A percentile compares a stretch with the other conserved stretches of the same genome.
Conservation (phyloP, 768 basidiomycete genomes). For the Podaxis mareebaensis region DNA sequence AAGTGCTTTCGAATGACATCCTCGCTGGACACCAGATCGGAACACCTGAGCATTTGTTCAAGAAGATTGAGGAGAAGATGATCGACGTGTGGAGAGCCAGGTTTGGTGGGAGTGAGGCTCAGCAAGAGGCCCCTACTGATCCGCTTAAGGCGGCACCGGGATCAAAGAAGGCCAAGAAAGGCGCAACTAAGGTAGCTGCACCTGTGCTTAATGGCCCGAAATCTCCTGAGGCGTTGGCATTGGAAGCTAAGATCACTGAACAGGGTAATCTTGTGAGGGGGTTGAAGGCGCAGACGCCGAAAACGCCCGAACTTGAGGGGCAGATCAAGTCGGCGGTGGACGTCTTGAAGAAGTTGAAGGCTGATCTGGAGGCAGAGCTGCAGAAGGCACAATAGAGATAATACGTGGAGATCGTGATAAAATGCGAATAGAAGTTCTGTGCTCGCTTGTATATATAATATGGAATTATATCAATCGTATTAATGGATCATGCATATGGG, state of each 20-base stretch:
- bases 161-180: constrained; percentile 58
- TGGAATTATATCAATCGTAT: no score
- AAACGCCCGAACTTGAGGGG: constrained; percentile 60
- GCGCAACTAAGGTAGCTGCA: constrained; percentile 44
- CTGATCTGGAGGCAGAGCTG: constrained; percentile 40
- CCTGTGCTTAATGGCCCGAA: constrained; percentile 55
- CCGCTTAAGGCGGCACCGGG: constrained; percentile 44
- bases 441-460: no score
- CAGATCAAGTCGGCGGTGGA: constrained; percentile 63
- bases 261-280: constrained; percentile 76
- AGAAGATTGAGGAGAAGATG: constrained; percentile 90
- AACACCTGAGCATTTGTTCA: constrained; percentile 88
- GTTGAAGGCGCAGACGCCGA: constrained; percentile 65
- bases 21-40: constrained; percentile 85
- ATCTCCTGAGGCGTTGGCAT: constrained; percentile 66
- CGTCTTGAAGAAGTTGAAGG: constrained; percentile 66
- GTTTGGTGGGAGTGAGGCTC: constrained; percentile 69
- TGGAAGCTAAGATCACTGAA: constrained; percentile 73
- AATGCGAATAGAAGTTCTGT: background rate
- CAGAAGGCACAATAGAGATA: background rate
- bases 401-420: background rate
- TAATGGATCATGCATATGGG: no score
- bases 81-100: constrained; percentile 76
- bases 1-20: constrained; percentile 75
- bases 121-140: constrained; percentile 37